phyloP scores from a whole-genome alignment of 2,329 filamentous ascomycete genomes.

The Zymoseptoria tritici region DNA sequence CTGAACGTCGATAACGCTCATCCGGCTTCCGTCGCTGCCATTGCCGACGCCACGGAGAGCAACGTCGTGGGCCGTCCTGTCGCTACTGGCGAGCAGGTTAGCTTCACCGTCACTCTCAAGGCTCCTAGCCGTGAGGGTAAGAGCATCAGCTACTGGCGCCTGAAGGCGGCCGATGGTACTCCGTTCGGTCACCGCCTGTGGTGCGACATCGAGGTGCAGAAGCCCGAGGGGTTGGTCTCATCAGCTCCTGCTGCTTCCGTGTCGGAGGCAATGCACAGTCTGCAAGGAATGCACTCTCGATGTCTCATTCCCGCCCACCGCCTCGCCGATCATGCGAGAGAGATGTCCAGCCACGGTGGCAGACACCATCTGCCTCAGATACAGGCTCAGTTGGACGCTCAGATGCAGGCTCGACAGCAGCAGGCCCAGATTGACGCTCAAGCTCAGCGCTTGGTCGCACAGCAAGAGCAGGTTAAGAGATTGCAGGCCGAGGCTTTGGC shows the following conservation, averaged over 20 bases:
- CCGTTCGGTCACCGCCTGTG: conserved; percentile 91
- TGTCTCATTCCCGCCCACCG: not conserved
- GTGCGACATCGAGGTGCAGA: conserved; percentile 74
- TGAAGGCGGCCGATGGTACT: conserved; percentile 70
- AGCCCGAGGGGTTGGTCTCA: conserved; percentile 12
- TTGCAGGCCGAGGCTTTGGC: too few species aligned
- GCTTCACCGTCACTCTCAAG: conserved; percentile 79
- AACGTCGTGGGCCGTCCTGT: conserved; percentile 65
- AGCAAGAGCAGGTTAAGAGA: too few species aligned
- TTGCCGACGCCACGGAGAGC: conserved; percentile 74
- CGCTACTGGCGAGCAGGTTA: conserved; percentile 63
- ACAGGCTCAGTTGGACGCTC: conserved; percentile 4
- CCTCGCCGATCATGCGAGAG: not conserved
- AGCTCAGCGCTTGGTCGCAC: too few species aligned
- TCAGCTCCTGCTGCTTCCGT: conserved; percentile 1
- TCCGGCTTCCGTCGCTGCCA: conserved; percentile 68
- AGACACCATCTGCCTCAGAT: not conserved
- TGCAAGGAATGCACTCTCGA: not conserved
- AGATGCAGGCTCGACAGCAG: conserved; percentile 6
- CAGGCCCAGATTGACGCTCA: not conserved
- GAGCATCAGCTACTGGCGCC: conserved; percentile 91
- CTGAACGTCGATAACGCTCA: conserved; percentile 75
- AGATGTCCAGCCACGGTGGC: not conserved
- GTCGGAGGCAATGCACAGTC: conserved; percentile 4
- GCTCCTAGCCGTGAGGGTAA: conserved; percentile 69